These are phyloP conservation scores for Orbilia blumenaviensis DNA, from an alignment of 2,329 filamentous ascomycete genomes.

Conservation along the genomic window DNA sequence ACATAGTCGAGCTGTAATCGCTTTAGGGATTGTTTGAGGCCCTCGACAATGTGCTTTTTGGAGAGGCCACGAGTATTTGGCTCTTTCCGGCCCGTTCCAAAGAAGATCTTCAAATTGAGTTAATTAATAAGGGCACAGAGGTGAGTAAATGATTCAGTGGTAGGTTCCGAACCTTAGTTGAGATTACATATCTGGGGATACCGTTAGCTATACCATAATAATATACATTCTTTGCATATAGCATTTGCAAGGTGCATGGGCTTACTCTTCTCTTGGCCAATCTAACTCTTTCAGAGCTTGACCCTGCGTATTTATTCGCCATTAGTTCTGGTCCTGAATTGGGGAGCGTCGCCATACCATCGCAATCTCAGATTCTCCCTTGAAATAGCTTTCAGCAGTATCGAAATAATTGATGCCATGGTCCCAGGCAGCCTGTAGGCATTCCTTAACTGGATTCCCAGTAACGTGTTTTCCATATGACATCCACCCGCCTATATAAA, in stretches of 20 bases:
- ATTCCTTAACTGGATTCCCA: slow-evolving; percentile 58
- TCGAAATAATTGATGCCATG: slow-evolving; percentile 72
- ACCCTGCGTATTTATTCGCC: slow-evolving; percentile 62
- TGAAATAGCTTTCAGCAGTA: slow-evolving; percentile 69
- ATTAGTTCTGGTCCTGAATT: slow-evolving; percentile 58
- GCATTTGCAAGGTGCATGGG: slow-evolving; percentile 52
- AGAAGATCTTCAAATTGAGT: slow-evolving; percentile 64
- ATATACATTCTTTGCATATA: neutral
- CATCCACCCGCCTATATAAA: slow-evolving; percentile 41
- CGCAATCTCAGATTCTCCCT: slow-evolving; percentile 69
- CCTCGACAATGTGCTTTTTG: slow-evolving; percentile 68
- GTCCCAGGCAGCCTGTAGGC: slow-evolving; percentile 68
- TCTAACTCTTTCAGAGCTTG: slow-evolving; percentile 69
- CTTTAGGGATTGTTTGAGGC: slow-evolving; percentile 68
- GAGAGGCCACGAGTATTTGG: slow-evolving; percentile 67
- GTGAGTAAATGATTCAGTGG: neutral
- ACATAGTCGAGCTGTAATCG: slow-evolving; percentile 73
- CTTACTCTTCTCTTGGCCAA: slow-evolving; percentile 70
- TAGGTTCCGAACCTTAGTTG: slow-evolving; percentile 66
- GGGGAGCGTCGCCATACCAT: slow-evolving; percentile 55
- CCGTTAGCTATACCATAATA: neutral
- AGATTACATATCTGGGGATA: slow-evolving; percentile 65
- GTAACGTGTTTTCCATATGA: slow-evolving; percentile 59
- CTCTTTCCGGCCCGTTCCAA: slow-evolving; percentile 69
- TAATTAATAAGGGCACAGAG: slow-evolving; percentile 48